Evolutionary conservation across 331 rosid species (phyloP).

Genomic region (Quercus lobata): DNA sequence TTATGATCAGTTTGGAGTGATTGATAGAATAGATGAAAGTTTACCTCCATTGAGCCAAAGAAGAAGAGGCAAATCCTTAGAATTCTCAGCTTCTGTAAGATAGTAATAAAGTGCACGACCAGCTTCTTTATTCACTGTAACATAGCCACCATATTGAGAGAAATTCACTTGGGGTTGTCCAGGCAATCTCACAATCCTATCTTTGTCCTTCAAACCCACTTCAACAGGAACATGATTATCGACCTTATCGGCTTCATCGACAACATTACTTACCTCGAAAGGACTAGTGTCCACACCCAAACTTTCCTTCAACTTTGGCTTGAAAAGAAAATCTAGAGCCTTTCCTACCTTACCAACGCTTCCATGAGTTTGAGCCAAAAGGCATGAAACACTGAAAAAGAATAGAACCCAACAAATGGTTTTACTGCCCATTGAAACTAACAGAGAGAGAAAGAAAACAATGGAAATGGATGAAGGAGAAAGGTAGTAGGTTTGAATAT

Average conservation of each 20-base stretch:
- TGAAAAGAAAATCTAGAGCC: constrained; percentile 5
- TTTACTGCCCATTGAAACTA: neutral
- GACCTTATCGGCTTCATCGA: neutral
- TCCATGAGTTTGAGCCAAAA: constrained; percentile 19
- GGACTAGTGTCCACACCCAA: constrained; percentile 36
- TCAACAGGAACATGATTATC: constrained; percentile 20
- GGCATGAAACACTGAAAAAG: constrained; percentile 13
- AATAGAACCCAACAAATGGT: neutral
- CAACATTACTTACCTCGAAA: constrained; percentile 28
- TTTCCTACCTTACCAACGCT: neutral
- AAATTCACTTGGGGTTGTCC: constrained; percentile 73
- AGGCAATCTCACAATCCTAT: constrained; percentile 52
- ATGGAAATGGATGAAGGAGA: neutral
- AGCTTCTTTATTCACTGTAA: constrained; percentile 53
- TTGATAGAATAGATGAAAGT: neutral
- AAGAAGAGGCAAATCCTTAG: constrained; percentile 69
- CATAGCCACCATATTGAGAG: constrained; percentile 83
- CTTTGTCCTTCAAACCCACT: constrained; percentile 52
- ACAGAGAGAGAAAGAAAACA: neutral
- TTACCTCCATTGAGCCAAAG: constrained; percentile 99
- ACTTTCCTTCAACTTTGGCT: neutral
- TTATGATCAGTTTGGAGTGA: no score
- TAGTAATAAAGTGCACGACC: constrained; percentile 81
- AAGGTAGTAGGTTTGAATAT: no score
- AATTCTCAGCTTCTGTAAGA: constrained; percentile 54